Evolutionary conservation across 2,329 filamentous ascomycete species (phyloP).

Genomic region (Paecilomyces sp.): DNA sequence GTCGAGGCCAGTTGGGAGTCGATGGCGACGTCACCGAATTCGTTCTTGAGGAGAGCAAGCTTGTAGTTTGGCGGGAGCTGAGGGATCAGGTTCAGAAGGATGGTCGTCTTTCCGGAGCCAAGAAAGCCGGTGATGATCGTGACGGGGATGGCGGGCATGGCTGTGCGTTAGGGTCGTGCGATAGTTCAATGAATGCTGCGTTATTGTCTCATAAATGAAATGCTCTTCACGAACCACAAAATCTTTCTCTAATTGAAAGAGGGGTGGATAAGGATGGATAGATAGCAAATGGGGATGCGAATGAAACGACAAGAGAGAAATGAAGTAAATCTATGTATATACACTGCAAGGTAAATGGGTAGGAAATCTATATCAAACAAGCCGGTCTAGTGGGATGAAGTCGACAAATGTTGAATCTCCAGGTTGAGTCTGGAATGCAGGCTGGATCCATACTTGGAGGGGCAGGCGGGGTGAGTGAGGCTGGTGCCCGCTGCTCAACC

Average conservation of each 20-base stretch:
- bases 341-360: neutral
- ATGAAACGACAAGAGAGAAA: neutral
- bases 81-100: conserved; percentile 88
- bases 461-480: neutral
- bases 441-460: neutral
- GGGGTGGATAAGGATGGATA: neutral
- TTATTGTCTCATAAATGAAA: neutral
- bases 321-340: neutral
- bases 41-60: conserved; percentile 93
- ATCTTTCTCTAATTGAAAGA: neutral
- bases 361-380: neutral
- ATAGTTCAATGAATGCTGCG: neutral
- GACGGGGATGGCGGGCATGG: conserved; percentile 69
- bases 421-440: neutral
- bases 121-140: conserved; percentile 96
- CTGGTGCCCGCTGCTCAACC: neutral
- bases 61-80: conserved; percentile 84
- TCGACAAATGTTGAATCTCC: neutral
- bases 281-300: neutral
- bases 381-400: neutral
- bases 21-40: conserved; percentile 90
- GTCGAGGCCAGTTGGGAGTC: conserved; percentile 86
- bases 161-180: neutral
- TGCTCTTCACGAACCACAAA: neutral
- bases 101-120: conserved; percentile 90